A percentile compares a stretch with the other conserved stretches of the same genome.
Conservation (phyloP, 306 rosid genomes). For the Canavalia gladiata region DNA sequence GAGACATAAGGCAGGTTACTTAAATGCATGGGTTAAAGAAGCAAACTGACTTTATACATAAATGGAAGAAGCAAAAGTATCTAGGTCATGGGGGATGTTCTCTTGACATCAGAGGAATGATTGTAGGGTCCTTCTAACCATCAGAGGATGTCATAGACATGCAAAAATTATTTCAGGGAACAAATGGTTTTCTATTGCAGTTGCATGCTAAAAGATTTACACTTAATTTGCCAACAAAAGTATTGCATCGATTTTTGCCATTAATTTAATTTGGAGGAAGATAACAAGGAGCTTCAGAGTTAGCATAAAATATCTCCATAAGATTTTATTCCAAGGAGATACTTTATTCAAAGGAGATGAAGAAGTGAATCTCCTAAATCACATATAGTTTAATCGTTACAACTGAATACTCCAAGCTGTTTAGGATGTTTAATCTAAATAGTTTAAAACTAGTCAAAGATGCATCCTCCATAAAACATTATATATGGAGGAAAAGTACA, state of each 20-base stretch:
- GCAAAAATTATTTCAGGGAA: background rate
- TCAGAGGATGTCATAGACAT: slow-evolving; percentile 4
- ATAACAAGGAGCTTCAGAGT: slow-evolving; percentile 2
- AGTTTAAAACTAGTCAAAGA: slow-evolving; percentile 13
- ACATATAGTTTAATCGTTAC: slow-evolving; percentile 12
- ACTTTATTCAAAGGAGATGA: background rate
- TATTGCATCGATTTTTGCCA: background rate
- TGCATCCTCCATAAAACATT: slow-evolving; percentile 17
- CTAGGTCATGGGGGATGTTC: slow-evolving; percentile 15
- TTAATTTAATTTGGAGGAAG: slow-evolving; percentile 36
- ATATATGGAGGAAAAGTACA: background rate
- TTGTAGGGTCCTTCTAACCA: background rate
- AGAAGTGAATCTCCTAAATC: slow-evolving; percentile 24
- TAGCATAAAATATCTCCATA: background rate
- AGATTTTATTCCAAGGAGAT: background rate
- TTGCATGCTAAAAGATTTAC: background rate
- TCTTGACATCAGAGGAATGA: slow-evolving; percentile 41
- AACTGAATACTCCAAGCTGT: background rate
- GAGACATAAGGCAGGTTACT: slow-evolving; percentile 20
- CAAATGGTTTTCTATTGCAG: slow-evolving; percentile 11
- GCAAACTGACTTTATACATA: background rate
- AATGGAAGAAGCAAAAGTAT: slow-evolving; percentile 24
- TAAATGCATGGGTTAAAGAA: slow-evolving; percentile 14
- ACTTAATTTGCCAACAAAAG: background rate
- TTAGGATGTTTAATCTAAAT: slow-evolving; percentile 34